A percentile compares a stretch with the other conserved stretches of the same genome.
Conservation (phyloP, 2,329 filamentous ascomycete species). For the Trichoderma pleuroti region DNA sequence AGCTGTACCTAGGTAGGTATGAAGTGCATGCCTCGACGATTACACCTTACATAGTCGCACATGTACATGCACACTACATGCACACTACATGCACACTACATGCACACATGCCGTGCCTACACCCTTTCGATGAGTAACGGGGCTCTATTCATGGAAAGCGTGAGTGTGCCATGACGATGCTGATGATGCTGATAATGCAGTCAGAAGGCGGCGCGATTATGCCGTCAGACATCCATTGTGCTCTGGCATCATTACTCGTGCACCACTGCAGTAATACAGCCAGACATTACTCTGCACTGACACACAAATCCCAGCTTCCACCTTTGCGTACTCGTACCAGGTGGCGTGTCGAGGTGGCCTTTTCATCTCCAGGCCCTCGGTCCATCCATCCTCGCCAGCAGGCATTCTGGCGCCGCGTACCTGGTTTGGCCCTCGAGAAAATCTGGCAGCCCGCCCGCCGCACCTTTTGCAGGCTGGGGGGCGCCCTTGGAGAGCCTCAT, state of each 20-base stretch:
- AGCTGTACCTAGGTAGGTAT: too few species aligned
- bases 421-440: background rate
- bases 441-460: background rate
- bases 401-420: conserved; percentile 10
- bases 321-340: background rate
- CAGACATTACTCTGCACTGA: background rate
- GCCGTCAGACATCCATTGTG: background rate
- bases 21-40: too few species aligned
- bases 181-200: background rate
- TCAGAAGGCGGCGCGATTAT: background rate
- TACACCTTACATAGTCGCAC: too few species aligned
- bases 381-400: background rate
- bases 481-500: conserved; percentile 1
- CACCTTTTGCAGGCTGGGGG: background rate
- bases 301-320: background rate
- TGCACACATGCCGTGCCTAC: background rate
- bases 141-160: background rate
- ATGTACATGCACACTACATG: too few species aligned
- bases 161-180: background rate
- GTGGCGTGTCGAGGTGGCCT: background rate
- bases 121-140: background rate
- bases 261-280: background rate
- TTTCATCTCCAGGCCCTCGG: background rate
- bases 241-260: conserved; percentile 4
- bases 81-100: too few species aligned